Conservation (phyloP, 148 eudicot genomes). For the Limonium bicolor region DNA sequence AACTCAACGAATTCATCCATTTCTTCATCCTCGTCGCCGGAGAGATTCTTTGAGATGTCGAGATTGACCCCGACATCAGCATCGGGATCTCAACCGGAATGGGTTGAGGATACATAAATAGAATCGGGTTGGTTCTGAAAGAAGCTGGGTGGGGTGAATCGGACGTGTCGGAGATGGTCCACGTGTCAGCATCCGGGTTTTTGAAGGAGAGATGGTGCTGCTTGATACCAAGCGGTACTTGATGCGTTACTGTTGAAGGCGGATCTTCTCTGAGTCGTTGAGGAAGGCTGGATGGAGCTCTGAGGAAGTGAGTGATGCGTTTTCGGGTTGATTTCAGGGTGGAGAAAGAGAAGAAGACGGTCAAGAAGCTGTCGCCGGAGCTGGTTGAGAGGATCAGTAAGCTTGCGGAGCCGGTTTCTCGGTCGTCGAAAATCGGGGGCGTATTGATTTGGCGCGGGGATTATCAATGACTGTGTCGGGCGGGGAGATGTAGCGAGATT, state of each 20-base stretch:
- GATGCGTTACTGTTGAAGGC: conserved; percentile 70
- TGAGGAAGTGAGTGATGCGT: conserved; percentile 75
- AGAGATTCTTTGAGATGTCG: conserved; percentile 41
- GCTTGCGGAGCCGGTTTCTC: conserved; percentile 54
- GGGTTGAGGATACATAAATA: conserved; percentile 59
- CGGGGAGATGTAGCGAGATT: conserved; percentile 15
- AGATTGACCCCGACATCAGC: conserved; percentile 21
- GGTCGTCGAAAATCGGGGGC: conserved; percentile 17
- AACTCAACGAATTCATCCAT: conserved; percentile 41
- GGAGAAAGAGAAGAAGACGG: conserved; percentile 35
- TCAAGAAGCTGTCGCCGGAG: conserved; percentile 61
- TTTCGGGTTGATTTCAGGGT: conserved; percentile 73
- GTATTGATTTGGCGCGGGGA: conserved; percentile 11
- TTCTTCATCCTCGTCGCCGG: conserved; percentile 45
- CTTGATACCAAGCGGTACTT: conserved; percentile 59
- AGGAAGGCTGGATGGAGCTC: conserved; percentile 89
- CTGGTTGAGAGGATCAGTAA: conserved; percentile 46
- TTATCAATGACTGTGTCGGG: no score
- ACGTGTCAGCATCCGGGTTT: conserved; percentile 75
- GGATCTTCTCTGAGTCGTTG: conserved; percentile 61
- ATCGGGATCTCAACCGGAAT: no score
- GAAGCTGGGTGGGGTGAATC: conserved; percentile 82
- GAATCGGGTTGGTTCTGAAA: conserved; percentile 68
- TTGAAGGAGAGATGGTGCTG: conserved; percentile 58
- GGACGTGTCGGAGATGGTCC: conserved; percentile 64